These are phyloP conservation scores for Candida verbasci DNA, from an alignment of 805 yeast species.

Conservation along the genomic window DNA sequence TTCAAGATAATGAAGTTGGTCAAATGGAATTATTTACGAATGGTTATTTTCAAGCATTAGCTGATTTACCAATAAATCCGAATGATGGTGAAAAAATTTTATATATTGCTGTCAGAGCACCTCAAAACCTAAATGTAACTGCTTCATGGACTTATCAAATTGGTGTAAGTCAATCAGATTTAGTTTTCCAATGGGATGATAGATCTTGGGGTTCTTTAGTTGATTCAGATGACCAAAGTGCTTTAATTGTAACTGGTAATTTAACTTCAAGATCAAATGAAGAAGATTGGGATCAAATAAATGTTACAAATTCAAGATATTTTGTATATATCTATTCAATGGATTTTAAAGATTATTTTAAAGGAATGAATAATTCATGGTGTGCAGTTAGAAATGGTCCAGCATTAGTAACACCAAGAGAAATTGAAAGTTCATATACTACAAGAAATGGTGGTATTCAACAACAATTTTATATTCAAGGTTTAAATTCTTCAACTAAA, in stretches of 20 bases:
- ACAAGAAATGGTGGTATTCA: conserved; percentile 44
- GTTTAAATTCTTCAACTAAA: conserved; percentile 54
- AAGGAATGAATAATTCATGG: conserved; percentile 50
- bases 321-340: conserved; percentile 47
- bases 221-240: conserved; percentile 69
- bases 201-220: conserved; percentile 51
- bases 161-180: conserved; percentile 59
- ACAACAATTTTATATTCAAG: conserved; percentile 60
- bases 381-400: conserved; percentile 67
- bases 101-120: conserved; percentile 39
- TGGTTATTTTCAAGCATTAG: conserved; percentile 39
- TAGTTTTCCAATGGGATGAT: conserved; percentile 68
- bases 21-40: conserved; percentile 23
- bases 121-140: conserved; percentile 31
- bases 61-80: conserved; percentile 23
- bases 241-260: conserved; percentile 59
- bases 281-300: conserved; percentile 12
- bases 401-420: conserved; percentile 18
- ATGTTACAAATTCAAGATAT: conserved; percentile 20
- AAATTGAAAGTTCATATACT: conserved; percentile 34
- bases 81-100: conserved; percentile 13
- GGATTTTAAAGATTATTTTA: conserved; percentile 31
- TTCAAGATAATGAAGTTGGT: conserved; percentile 22
- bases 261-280: conserved; percentile 21
- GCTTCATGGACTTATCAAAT: conserved; percentile 60